phyloP scores from a whole-genome alignment of 805 yeast genomes.

The Ogataea zsoltii region DNA sequence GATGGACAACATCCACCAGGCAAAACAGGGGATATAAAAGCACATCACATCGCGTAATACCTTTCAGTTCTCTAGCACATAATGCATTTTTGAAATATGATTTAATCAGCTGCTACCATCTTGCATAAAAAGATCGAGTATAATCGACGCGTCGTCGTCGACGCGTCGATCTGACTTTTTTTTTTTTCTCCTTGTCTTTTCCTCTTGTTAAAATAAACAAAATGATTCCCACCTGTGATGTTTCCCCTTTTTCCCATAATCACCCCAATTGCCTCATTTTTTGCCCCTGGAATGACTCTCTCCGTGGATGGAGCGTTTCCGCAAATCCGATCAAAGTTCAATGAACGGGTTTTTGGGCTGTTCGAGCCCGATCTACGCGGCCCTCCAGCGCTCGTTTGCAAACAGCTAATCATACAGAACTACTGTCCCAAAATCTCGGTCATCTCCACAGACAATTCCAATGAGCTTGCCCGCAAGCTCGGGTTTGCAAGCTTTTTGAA shows the following conservation, averaged over 20 bases:
- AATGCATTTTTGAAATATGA: too few relatives aligned
- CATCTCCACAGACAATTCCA: conserved; percentile 25
- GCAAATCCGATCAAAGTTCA: conserved; percentile 22
- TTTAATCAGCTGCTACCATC: neutral
- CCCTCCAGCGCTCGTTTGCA: conserved; percentile 28
- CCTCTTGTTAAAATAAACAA: too few relatives aligned
- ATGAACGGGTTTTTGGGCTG: conserved; percentile 18
- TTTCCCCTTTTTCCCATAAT: too few relatives aligned
- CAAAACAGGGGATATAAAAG: conserved; percentile 9
- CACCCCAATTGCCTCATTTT: too few relatives aligned
- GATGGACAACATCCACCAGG: conserved; percentile 27
- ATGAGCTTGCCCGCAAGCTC: conserved; percentile 21
- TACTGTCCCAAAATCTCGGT: conserved; percentile 37
- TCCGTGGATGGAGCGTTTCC: conserved; percentile 14
- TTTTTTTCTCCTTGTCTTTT: neutral
- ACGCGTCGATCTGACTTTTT: neutral
- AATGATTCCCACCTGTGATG: neutral
- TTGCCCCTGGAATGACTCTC: too few relatives aligned
- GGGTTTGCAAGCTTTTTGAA: conserved; percentile 23
- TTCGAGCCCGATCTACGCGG: conserved; percentile 29
- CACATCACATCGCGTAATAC: too few relatives aligned
- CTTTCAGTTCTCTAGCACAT: too few relatives aligned
- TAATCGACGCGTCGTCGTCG: neutral
- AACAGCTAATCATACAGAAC: conserved; percentile 30
- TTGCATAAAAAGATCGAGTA: neutral